Conservation (phyloP, 1,284 basidiomycete genomes). For the Polyporus tsugae region DNA sequence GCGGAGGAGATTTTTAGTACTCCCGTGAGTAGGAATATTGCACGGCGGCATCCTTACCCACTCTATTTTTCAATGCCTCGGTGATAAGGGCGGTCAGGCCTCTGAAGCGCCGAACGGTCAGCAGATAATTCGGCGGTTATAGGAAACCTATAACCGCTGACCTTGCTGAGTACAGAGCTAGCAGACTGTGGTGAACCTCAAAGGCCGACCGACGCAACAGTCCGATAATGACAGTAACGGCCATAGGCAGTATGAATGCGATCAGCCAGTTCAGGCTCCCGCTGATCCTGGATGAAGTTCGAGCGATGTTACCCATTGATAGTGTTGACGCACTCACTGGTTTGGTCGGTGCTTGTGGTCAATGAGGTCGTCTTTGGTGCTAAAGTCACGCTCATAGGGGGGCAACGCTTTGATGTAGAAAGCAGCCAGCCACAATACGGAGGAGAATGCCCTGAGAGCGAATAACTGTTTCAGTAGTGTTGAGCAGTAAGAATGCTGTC, state of each 20-base stretch:
- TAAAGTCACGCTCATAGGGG: slow-evolving; percentile 64
- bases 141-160: slow-evolving; percentile 36
- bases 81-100: slow-evolving; percentile 58
- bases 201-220: slow-evolving; percentile 52
- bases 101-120: slow-evolving; percentile 39
- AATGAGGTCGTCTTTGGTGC: slow-evolving; percentile 59
- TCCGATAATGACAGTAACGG: slow-evolving; percentile 48
- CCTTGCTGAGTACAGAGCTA: slow-evolving; percentile 59
- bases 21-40: not conserved
- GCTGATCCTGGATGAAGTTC: slow-evolving; percentile 50
- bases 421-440: slow-evolving; percentile 53
- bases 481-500: not conserved
- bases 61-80: slow-evolving; percentile 63
- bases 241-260: slow-evolving; percentile 55
- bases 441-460: slow-evolving; percentile 52
- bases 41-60: slow-evolving; percentile 50
- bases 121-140: not conserved
- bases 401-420: slow-evolving; percentile 48
- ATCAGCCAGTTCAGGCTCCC: slow-evolving; percentile 55
- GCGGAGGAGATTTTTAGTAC: not conserved
- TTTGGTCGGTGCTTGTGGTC: slow-evolving; percentile 57
- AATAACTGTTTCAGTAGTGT: not conserved
- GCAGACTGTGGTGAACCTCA: slow-evolving; percentile 63
- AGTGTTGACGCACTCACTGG: slow-evolving; percentile 46
- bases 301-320: not conserved